Percentiles rank a stretch among this genome's conserved stretches.
These are phyloP conservation scores for Chimonanthus salicifolius DNA, from an alignment of 164 flowering plant species.

Conservation along the genomic window DNA sequence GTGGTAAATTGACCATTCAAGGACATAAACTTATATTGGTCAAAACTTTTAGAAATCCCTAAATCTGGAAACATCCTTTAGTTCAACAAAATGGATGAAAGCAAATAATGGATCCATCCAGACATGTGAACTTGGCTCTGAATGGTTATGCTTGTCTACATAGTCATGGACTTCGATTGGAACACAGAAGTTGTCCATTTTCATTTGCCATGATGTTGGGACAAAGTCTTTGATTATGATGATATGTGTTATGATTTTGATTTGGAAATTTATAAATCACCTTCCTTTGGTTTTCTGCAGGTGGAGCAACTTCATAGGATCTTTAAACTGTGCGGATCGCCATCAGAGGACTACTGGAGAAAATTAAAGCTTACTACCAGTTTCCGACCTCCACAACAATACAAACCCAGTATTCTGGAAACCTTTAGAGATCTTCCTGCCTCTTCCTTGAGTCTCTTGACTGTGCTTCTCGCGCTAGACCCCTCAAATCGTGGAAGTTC, in stretches of 20 bases:
- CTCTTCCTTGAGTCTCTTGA: slow-evolving; percentile 48
- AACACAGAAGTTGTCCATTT: background rate
- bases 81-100: too few relatives aligned
- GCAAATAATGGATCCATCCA: background rate
- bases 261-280: background rate
- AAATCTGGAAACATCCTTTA: too few relatives aligned
- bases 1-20: too few relatives aligned
- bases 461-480: slow-evolving; percentile 51
- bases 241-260: background rate
- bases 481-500: slow-evolving; percentile 57
- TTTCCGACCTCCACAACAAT: slow-evolving; percentile 51
- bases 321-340: slow-evolving; percentile 73
- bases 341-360: slow-evolving; percentile 65
- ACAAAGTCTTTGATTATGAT: background rate
- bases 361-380: slow-evolving; percentile 43
- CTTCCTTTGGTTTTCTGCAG: slow-evolving; percentile 25
- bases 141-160: background rate
- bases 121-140: background rate
- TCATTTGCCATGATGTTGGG: too few relatives aligned
- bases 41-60: too few relatives aligned
- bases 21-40: too few relatives aligned
- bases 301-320: slow-evolving; percentile 72
- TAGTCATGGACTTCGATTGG: background rate
- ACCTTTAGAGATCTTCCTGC: slow-evolving; percentile 40
- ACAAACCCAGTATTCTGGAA: slow-evolving; percentile 40